A percentile compares a stretch with the other conserved stretches of the same genome.
phyloP scores from a whole-genome alignment of 2,329 filamentous ascomycete genomes.

The Zymoseptoria ardabiliae region DNA sequence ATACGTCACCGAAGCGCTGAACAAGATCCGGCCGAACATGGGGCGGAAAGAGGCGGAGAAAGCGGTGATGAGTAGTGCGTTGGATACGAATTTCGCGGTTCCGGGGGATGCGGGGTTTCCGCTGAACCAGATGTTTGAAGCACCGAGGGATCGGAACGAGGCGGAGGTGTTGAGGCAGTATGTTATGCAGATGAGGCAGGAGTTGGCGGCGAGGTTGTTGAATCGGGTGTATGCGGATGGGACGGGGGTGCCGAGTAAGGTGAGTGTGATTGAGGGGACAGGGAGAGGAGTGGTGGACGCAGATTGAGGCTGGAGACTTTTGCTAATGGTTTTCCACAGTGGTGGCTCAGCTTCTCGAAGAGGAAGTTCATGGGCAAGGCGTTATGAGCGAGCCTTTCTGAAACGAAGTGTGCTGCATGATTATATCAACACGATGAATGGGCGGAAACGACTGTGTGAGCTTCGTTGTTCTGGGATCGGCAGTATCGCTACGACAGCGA shows the following conservation, averaged over 20 bases:
- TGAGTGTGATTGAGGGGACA: conserved; percentile 23
- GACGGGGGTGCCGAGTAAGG: conserved; percentile 56
- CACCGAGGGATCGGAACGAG: conserved; percentile 77
- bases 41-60: conserved; percentile 59
- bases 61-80: conserved; percentile 80
- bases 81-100: conserved; percentile 88
- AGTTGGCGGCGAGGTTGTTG: conserved; percentile 74
- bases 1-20: conserved; percentile 83
- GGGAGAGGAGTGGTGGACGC: background rate
- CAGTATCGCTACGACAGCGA: background rate
- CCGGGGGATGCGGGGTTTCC: conserved; percentile 91
- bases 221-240: conserved; percentile 78
- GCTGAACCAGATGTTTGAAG: conserved; percentile 92
- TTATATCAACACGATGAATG: background rate
- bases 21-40: conserved; percentile 74
- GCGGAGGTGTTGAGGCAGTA: conserved; percentile 85
- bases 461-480: background rate
- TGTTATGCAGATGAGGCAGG: conserved; percentile 85
- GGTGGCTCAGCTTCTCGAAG: conserved; percentile 99
- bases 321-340: conserved; percentile 54
- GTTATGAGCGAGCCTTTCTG: conserved; percentile 21
- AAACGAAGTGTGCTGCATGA: background rate
- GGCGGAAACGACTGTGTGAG: background rate
- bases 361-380: conserved; percentile 98
- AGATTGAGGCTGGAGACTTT: background rate